Evolutionary conservation across 768 basidiomycete species (phyloP).

Genomic region (Cystofilobasidium ferigula): DNA sequence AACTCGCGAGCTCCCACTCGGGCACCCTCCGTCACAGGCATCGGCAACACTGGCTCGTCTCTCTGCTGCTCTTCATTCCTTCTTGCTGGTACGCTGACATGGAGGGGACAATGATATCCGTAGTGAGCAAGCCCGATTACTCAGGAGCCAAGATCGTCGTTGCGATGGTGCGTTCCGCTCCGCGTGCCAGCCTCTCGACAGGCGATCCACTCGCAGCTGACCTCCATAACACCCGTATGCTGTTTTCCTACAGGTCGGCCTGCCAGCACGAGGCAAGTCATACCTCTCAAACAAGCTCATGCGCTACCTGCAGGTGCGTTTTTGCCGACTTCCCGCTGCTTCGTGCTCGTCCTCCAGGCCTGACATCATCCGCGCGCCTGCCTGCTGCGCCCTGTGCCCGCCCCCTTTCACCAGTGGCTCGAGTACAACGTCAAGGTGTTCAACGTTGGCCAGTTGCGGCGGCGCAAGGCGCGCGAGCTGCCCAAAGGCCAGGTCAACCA

Average conservation of each 20-base stretch:
- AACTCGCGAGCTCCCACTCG: constrained; percentile 63
- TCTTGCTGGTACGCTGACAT: too few relatives aligned
- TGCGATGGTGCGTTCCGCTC: constrained; percentile 66
- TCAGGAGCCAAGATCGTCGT: constrained; percentile 97
- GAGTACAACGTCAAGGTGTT: constrained; percentile 99
- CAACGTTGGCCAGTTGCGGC: constrained; percentile 89
- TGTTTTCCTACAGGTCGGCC: constrained; percentile 55
- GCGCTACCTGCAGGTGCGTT: constrained; percentile 77
- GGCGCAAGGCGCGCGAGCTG: constrained; percentile 57
- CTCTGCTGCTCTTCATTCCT: too few relatives aligned
- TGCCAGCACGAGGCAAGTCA: constrained; percentile 96
- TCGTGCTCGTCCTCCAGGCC: not conserved
- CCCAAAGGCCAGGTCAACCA: constrained; percentile 49
- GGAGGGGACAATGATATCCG: not conserved
- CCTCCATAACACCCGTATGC: not conserved
- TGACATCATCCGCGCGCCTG: too few relatives aligned
- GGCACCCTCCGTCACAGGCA: constrained; percentile 72
- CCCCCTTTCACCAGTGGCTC: constrained; percentile 58
- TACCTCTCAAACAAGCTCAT: constrained; percentile 96
- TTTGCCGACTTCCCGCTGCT: constrained; percentile 7
- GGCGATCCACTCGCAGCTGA: not conserved
- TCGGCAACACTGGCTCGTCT: constrained; percentile 85
- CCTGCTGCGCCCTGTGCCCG: too few relatives aligned
- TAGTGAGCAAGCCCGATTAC: constrained; percentile 89
- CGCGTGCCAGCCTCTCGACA: not conserved